Conservation (phyloP, 306 rosid genomes). For the Medicago arabica region DNA sequence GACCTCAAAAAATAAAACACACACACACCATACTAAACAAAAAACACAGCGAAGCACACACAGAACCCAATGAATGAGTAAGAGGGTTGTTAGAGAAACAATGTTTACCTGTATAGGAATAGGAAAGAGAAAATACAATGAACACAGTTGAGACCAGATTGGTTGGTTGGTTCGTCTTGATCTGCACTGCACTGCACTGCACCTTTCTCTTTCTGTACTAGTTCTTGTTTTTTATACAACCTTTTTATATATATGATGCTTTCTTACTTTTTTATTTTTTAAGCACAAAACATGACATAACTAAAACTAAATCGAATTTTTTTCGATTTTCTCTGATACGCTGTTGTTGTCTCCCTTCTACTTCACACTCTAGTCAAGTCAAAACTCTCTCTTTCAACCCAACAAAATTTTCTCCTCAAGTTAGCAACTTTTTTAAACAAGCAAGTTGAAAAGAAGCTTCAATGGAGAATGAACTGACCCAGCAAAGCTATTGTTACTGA, state of each 20-base stretch:
- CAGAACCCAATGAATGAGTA: conserved; percentile 52
- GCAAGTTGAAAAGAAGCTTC: conserved; percentile 11
- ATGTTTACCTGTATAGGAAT: conserved; percentile 54
- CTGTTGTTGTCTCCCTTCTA: conserved; percentile 63
- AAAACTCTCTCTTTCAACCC: conserved; percentile 38
- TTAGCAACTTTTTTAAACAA: not conserved
- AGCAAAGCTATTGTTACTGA: not conserved
- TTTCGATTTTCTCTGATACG: conserved; percentile 79
- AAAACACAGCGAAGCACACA: conserved; percentile 71
- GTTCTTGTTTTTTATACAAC: conserved; percentile 4
- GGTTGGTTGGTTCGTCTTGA: conserved; percentile 43
- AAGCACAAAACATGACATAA: conserved; percentile 31
- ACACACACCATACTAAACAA: conserved; percentile 30
- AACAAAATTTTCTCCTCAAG: conserved; percentile 15
- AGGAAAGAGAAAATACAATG: conserved; percentile 51
- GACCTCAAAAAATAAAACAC: conserved; percentile 57
- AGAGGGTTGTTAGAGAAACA: conserved; percentile 41
- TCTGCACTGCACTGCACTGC: conserved; percentile 36
- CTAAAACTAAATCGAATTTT: conserved; percentile 62
- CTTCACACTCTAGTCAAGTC: conserved; percentile 40
- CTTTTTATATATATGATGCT: conserved; percentile 23
- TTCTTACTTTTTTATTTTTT: conserved; percentile 21
- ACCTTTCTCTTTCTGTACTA: conserved; percentile 19
- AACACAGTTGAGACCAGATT: conserved; percentile 33
- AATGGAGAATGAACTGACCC: conserved; percentile 11